A percentile compares a stretch with the other conserved stretches of the same genome.
These are phyloP conservation scores for Myochromella boudieri DNA, from an alignment of 768 basidiomycete species.

Conservation along the genomic window DNA sequence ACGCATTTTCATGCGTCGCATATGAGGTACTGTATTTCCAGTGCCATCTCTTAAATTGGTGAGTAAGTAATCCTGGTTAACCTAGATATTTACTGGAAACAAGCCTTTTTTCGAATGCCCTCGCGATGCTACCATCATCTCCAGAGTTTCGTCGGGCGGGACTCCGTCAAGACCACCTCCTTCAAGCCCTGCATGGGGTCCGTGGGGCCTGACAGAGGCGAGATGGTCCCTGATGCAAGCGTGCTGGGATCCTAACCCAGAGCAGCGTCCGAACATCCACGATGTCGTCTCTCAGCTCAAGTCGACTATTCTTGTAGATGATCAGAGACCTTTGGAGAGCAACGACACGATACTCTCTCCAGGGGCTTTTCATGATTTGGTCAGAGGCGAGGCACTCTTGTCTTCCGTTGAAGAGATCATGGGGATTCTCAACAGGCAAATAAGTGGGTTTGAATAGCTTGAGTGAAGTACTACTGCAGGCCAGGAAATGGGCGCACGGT, in stretches of 20 bases:
- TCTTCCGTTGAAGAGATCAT: not conserved
- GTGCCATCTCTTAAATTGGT: not conserved
- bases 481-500: no score
- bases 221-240: constrained; percentile 1
- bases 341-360: not conserved
- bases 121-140: constrained; percentile 20
- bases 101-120: constrained; percentile 21
- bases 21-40: not conserved
- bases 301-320: not conserved
- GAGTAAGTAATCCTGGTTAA: not conserved
- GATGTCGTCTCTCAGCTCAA: not conserved
- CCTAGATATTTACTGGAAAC: constrained; percentile 19
- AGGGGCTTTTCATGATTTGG: not conserved
- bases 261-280: not conserved
- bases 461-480: no score
- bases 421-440: no score
- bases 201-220: constrained; percentile 1
- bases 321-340: not conserved
- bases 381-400: not conserved
- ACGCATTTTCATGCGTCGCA: constrained; percentile 1
- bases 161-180: constrained; percentile 14
- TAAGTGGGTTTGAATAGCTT: no score
- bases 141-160: constrained; percentile 14
- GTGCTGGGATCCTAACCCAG: not conserved
- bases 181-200: constrained; percentile 3